Base-by-base conservation (phyloP, 208 protist genomes). In the Crithidia mellificae region DNA sequence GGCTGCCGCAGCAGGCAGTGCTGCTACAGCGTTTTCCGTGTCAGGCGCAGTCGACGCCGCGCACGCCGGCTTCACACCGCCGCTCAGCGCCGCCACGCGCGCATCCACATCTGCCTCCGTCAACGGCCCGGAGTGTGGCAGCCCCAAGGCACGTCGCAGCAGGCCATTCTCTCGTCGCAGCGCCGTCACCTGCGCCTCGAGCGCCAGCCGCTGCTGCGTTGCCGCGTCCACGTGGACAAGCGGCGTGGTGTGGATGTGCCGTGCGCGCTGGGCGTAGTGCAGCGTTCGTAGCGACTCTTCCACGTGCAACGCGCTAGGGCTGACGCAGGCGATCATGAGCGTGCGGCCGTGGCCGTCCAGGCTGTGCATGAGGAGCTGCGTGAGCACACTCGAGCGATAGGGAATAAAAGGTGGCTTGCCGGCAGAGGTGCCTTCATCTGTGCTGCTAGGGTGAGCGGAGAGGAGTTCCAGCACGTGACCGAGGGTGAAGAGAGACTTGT, bases 401-500 rank as follows among this genome's bases (percentile, higher is more conserved):
- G 88, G 83, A 38, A 97, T 85, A 61, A 88, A 91, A 24, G 73
- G 65, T n/a, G 43, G 38, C 11, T 47, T 49, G n/a, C 5, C 29
- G 29, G 15, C 12, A 9, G 34, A 17, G 24, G 22, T 34, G 29
- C 6, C 30, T n/a, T 38, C 63, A 8, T 41, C 25, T 15, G 50
- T 30, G 27, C 20, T 11, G n/a, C 6, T 22, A 6, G 54, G 2
- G 34, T 58, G 50, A 9, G 63, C 68, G 3, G 90, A 93, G 11
- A 98, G 81, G 34, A 72, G 66, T 66, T 90, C 84, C 44, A 98
- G 80, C 24, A 98, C 94, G 70, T 90, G 90, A 46, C 92, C 88
- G 4, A 98, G 84, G 0, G 91, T 95, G 63, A 92, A 94, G 46
- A 98, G 83, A 6, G 85, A 94, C 59, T 83, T 84, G 72, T 98